Percentiles rank a stretch among this genome's conserved stretches.
Conservation (phyloP, 1,284 basidiomycete genomes). For the Irpex sp. region DNA sequence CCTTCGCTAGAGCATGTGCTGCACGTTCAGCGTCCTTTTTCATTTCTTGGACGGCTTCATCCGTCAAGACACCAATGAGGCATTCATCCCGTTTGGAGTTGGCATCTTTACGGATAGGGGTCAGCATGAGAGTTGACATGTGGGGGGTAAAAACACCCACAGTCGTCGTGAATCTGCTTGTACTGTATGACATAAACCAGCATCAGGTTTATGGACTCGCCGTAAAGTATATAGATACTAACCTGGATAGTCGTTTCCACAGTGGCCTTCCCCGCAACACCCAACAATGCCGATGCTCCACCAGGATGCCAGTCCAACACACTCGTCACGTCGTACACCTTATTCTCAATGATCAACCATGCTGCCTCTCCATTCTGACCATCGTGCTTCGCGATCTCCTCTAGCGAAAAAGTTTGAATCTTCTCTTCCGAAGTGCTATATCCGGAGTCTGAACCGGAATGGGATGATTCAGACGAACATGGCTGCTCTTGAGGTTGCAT, state of each 20-base stretch:
- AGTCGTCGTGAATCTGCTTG: constrained; percentile 21
- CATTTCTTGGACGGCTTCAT: constrained; percentile 19
- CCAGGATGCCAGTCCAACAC: constrained; percentile 22
- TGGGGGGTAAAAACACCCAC: constrained; percentile 6
- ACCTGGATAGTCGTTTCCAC: constrained; percentile 21
- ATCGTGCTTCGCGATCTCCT: constrained; percentile 21
- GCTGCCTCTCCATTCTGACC: constrained; percentile 16
- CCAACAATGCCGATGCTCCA: constrained; percentile 18
- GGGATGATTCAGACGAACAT: no score
- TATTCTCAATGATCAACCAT: constrained; percentile 24
- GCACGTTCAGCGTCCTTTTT: constrained; percentile 20
- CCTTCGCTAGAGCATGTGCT: constrained; percentile 13
- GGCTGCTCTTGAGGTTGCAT: constrained; percentile 13
- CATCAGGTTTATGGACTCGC: no score
- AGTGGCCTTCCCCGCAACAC: constrained; percentile 22
- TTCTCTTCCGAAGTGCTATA: not conserved
- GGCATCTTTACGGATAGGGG: constrained; percentile 10
- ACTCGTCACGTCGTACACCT: constrained; percentile 23
- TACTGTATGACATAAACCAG: constrained; percentile 9
- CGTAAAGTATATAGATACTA: not conserved
- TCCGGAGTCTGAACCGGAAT: not conserved
- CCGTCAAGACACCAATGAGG: constrained; percentile 18
- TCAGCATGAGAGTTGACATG: not conserved
- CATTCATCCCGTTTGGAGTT: constrained; percentile 19
- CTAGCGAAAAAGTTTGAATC: constrained; percentile 14